Base-by-base conservation (phyloP, 2,329 filamentous ascomycete genomes). In the Fusarium sp. region DNA sequence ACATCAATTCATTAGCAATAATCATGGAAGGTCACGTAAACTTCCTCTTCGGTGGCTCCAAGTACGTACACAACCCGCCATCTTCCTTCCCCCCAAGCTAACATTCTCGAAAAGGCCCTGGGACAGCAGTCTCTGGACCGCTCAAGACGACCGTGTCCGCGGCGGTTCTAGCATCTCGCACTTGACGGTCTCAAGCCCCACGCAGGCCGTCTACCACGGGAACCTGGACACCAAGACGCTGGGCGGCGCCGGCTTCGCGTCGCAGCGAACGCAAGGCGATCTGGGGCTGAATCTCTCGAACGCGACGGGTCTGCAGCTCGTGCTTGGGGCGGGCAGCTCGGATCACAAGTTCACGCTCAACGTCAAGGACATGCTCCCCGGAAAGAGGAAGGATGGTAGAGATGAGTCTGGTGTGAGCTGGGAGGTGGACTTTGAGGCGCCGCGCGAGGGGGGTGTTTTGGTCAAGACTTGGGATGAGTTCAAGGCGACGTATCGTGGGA, bases 231-330 rank as follows among this genome's bases (percentile, higher is more conserved):
- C 90, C 65, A 85, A 84, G 52, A 88, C 91, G 0, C 86, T 96
- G 0, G 92, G 92, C 24, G 92, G 91, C 28, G 92, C 93, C 1
- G 93, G 93, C 7, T 96, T 96, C 74, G 92, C 92, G 11, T 92
- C 89, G 6, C 93, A 95, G 75, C 86, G 90, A 45, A 93, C 90
- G 6, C 83, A 82, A 38, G 86, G 88, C 9, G 79, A 84, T 38
- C 78, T 83, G 15, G 78, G 79, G 23, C 91, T 90, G 85, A 85
- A 96, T 71, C 78, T 96, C 9, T 85, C 84, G 2, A 73, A 70
- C 12, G 91, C 89, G 69, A 83, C 87, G 44, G 91, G 91, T 4
- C 78, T 93, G 23, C 76, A 83, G 65, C 68, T 93, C 6, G 74
- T 81, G 38, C 74, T 91, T 20, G 70, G 58, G 39, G 76, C 81